phyloP scores from a whole-genome alignment of 495 filamentous ascomycete genomes.

The Penicillium psychrofluorescens region DNA sequence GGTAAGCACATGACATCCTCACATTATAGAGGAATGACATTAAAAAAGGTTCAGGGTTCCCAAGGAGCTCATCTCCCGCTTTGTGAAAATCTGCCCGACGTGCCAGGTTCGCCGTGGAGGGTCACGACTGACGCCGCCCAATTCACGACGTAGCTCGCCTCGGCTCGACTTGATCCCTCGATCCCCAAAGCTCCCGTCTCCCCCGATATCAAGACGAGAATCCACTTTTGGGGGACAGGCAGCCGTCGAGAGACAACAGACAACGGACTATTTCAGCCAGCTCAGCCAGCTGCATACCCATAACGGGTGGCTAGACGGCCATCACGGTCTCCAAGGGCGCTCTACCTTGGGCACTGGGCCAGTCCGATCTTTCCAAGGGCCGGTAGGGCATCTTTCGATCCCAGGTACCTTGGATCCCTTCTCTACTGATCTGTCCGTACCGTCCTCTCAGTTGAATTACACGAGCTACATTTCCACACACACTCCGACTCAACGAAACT shows the following conservation, averaged over 20 bases:
- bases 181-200: conserved; percentile 36
- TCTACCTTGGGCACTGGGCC: conserved; percentile 9
- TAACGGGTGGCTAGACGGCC: conserved; percentile 20
- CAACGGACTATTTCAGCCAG: conserved; percentile 22
- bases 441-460: conserved; percentile 29
- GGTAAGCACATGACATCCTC: conserved; percentile 25
- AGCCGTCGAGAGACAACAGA: conserved; percentile 21
- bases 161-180: conserved; percentile 29
- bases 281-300: conserved; percentile 20
- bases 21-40: background rate
- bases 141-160: conserved; percentile 36
- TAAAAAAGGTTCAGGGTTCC: conserved; percentile 38
- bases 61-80: conserved; percentile 51
- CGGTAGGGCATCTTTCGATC: conserved; percentile 18
- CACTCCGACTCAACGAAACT: conserved; percentile 21
- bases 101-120: conserved; percentile 41
- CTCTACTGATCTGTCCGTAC: conserved; percentile 21
- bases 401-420: conserved; percentile 26
- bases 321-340: conserved; percentile 18
- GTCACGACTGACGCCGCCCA: conserved; percentile 38
- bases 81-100: conserved; percentile 50
- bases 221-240: conserved; percentile 22
- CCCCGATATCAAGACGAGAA: conserved; percentile 29
- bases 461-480: conserved; percentile 23
- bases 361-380: conserved; percentile 18